Evolutionary conservation across 2,329 filamentous ascomycete genomes (phyloP).

Genomic region (Trichoderma sp.): DNA sequence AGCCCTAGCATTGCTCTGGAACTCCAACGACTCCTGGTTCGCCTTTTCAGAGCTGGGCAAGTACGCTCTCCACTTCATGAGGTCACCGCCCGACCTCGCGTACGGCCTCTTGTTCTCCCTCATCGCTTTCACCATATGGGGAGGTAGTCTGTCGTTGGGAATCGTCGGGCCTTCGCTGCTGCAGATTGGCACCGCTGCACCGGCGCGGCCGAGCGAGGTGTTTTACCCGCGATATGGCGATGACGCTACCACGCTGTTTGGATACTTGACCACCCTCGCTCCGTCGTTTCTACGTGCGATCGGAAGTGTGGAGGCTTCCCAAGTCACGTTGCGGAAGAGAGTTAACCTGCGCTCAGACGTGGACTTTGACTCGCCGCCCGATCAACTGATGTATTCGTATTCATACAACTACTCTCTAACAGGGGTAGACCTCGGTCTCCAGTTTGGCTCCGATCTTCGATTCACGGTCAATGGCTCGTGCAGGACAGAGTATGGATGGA

Average conservation of each 20-base stretch:
- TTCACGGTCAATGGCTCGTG: background rate
- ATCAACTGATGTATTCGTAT: background rate
- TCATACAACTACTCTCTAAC: background rate
- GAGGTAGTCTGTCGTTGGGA: background rate
- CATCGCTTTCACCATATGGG: background rate
- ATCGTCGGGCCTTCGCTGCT: background rate
- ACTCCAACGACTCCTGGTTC: slow-evolving; percentile 4
- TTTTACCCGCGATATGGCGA: background rate
- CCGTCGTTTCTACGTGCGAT: background rate
- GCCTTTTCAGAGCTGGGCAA: slow-evolving; percentile 1
- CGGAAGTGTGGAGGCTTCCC: background rate
- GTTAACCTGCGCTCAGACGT: background rate
- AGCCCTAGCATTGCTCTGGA: background rate
- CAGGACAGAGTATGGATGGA: slow-evolving; percentile 1
- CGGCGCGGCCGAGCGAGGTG: background rate
- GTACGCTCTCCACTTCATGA: background rate
- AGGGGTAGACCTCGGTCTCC: background rate
- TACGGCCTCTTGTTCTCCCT: background rate
- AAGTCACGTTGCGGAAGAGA: background rate
- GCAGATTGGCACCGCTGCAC: background rate
- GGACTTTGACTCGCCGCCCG: too few species aligned
- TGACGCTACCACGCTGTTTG: background rate
- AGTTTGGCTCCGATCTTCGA: background rate
- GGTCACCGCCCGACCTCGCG: background rate
- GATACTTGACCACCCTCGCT: background rate